Evolutionary conservation across 2,329 filamentous ascomycete genomes (phyloP), one percentile per base, ranked within the genome.

Genomic region (Cladosporium cucumerinum): DNA sequence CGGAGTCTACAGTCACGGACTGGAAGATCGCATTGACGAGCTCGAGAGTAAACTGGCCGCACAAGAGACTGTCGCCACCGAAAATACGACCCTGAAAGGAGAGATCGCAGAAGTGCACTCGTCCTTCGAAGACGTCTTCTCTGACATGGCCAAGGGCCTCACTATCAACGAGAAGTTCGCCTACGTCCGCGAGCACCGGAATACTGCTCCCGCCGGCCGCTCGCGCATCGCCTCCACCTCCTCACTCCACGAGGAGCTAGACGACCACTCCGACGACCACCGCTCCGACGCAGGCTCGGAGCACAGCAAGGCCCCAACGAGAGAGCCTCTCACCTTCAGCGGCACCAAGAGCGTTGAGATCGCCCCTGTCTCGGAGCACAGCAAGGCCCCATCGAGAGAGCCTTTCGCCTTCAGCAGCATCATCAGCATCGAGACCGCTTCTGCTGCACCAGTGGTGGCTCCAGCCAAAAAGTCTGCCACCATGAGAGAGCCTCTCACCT

Each of bases 91-190:
- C 16, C 46, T 54, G 18, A 48, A 48, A n/a, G 25, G 25, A 6
- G 28, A 57, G 26, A 55, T 63, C 36, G 21, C 12, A 8, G 10
- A n/a, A 12, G 26, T 32, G 23, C 34, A 63, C 61, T 18, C n/a
- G 11, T 21, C 34, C 3, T 32, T 63, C 34, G 61, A 63, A 30
- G 32, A 32, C 7, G 26, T 34, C 18, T 57, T 63, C 36, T 32
- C 39, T 6, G 36, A 57, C 51, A 63, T 54, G 61, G 51, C 51
- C 28, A 57, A 63, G 26, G 61, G 54, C 52, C 61, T 63, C 34
- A 57, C 46, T 36, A 28, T 63, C 26, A 18, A 63, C 25, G 61
- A 63, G 61, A 57, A 57, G 36, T 36, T 63, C 34, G 30, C 48
- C 28, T 57, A 57, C 28, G 14, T 57, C n/a, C 49, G 32, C 51